These are phyloP conservation scores for Papilionanthe hybrid DNA, from an alignment of 116 monocot genomes.

Conservation along the genomic window DNA sequence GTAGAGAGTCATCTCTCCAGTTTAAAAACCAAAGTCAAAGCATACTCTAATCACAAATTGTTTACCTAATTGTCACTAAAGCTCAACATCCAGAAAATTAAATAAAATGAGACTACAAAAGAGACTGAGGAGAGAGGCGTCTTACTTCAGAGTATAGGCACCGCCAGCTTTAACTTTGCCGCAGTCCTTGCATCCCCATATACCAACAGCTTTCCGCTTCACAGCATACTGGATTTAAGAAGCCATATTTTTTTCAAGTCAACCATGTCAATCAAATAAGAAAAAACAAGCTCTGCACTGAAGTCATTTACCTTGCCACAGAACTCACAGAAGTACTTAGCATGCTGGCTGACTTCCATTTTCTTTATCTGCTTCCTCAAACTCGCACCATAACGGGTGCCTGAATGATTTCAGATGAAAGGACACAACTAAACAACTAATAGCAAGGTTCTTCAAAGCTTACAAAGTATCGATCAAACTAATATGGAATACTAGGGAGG, in stretches of 20 bases:
- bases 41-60: too few species aligned
- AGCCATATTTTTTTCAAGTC: neutral
- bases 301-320: conserved; percentile 53
- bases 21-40: too few species aligned
- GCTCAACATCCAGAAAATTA: too few species aligned
- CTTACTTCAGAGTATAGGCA: conserved; percentile 47
- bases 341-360: conserved; percentile 73
- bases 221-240: conserved; percentile 45
- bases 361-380: conserved; percentile 76
- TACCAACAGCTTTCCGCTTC: conserved; percentile 73
- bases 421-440: neutral
- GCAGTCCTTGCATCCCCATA: conserved; percentile 83
- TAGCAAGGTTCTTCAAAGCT: neutral
- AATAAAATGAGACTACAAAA: too few species aligned
- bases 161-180: conserved; percentile 71
- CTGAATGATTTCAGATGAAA: conserved; percentile 15
- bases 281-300: neutral
- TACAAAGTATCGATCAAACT: neutral
- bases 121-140: neutral
- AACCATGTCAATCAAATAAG: too few species aligned
- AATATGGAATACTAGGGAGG: neutral
- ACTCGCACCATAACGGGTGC: conserved; percentile 75
- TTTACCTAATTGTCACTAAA: too few species aligned
- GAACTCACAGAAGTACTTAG: conserved; percentile 75
- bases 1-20: too few species aligned